These are phyloP conservation scores for Venturia asperata DNA, from an alignment of 2,329 filamentous ascomycete genomes.

Conservation along the genomic window DNA sequence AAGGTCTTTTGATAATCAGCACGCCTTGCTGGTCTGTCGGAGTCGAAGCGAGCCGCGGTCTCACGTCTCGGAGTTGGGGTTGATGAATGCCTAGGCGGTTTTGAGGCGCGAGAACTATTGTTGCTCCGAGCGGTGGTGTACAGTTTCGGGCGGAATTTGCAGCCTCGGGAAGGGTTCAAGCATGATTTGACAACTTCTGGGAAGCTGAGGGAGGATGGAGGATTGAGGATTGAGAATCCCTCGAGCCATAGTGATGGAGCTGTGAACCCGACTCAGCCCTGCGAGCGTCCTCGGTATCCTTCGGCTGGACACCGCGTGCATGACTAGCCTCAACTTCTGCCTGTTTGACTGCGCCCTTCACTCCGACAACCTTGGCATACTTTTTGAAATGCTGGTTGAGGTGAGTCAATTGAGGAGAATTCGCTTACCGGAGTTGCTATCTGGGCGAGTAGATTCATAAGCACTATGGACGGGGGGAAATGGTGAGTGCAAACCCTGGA, in stretches of 20 bases:
- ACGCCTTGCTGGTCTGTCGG: neutral
- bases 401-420: neutral
- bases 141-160: neutral
- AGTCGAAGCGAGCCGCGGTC: neutral
- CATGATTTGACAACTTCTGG: neutral
- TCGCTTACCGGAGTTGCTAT: neutral
- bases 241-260: neutral
- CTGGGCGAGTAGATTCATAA: neutral
- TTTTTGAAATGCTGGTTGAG: neutral
- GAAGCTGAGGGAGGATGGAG: neutral
- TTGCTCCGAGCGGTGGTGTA: too few relatives aligned
- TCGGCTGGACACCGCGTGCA: neutral
- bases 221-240: neutral
- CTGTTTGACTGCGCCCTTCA: neutral
- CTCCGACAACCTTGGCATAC: neutral
- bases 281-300: neutral
- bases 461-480: neutral
- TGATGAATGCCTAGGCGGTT: neutral
- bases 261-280: neutral
- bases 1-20: neutral
- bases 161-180: neutral
- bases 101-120: too few relatives aligned
- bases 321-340: neutral
- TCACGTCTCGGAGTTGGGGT: neutral
- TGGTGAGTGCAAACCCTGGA: neutral